Conservation (phyloP, 208 protist genomes). For the Leishmania turanica region DNA sequence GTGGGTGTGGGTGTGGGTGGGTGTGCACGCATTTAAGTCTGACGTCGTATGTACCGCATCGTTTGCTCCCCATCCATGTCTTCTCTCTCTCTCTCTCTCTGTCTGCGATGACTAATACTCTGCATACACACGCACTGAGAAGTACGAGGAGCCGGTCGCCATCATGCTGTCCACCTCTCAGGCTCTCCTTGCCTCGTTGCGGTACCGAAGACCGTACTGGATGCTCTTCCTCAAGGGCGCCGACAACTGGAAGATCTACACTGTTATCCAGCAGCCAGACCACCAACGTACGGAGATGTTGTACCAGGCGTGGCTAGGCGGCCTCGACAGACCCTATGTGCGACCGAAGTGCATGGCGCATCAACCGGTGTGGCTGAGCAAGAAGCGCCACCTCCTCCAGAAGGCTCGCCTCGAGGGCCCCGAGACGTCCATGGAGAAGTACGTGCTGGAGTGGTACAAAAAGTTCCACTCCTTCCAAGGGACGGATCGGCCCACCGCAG, state of each 20-base stretch:
- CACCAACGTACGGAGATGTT: slow-evolving; percentile 93
- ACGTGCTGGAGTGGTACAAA: slow-evolving; percentile 89
- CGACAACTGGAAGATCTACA: slow-evolving; percentile 94
- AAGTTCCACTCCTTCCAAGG: slow-evolving; percentile 85
- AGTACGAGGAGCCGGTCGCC: neutral
- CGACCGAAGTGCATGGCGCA: slow-evolving; percentile 92
- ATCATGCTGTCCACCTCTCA: slow-evolving; percentile 40
- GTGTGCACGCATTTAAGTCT: neutral
- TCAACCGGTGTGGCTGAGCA: slow-evolving; percentile 88
- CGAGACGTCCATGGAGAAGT: slow-evolving; percentile 88
- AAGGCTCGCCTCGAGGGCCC: slow-evolving; percentile 84
- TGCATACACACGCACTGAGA: neutral
- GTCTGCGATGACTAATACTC: neutral
- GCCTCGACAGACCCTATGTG: slow-evolving; percentile 88
- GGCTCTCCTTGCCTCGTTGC: slow-evolving; percentile 48
- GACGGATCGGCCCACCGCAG: slow-evolving; percentile 72
- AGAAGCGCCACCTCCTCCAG: slow-evolving; percentile 86
- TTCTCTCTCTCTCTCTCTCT: neutral
- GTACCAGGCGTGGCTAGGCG: slow-evolving; percentile 92
- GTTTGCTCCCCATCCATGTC: neutral
- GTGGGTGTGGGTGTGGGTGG: neutral
- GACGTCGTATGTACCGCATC: neutral
- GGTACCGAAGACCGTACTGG: slow-evolving; percentile 59
- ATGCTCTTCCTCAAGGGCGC: slow-evolving; percentile 91
- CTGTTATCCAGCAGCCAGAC: slow-evolving; percentile 90